Conservation (phyloP, 768 basidiomycete species). For the Gyrodon lividus region DNA sequence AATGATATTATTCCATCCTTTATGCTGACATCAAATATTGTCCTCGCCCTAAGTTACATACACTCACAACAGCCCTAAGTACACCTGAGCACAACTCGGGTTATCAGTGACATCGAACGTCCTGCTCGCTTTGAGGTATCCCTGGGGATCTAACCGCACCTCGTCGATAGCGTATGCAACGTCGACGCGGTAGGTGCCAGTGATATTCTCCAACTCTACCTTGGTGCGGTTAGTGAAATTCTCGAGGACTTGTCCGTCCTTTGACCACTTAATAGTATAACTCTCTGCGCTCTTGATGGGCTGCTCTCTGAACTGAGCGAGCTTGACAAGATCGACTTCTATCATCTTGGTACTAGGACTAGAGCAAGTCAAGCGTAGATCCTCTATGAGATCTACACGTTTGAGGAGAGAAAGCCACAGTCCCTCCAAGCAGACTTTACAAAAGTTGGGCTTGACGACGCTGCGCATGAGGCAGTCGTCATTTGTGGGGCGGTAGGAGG, state of each 20-base stretch:
- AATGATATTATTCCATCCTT: conserved; percentile 10
- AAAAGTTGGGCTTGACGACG: conserved; percentile 69
- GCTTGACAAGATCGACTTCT: conserved; percentile 53
- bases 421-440: conserved; percentile 70
- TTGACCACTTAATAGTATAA: conserved; percentile 58
- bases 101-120: conserved; percentile 8
- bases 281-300: conserved; percentile 38
- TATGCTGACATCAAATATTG: neutral
- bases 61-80: neutral
- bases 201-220: conserved; percentile 38
- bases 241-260: conserved; percentile 43
- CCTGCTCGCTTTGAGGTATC: conserved; percentile 27
- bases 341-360: conserved; percentile 34
- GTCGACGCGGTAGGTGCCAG: conserved; percentile 44
- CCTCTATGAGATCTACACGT: conserved; percentile 62
- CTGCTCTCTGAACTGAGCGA: conserved; percentile 53
- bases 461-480: conserved; percentile 81
- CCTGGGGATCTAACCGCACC: conserved; percentile 48
- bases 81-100: conserved; percentile 3
- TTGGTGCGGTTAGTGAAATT: conserved; percentile 51
- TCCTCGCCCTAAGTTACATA: neutral
- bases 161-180: conserved; percentile 57
- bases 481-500: conserved; percentile 78
- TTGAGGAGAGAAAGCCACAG: conserved; percentile 68
- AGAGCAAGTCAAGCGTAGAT: conserved; percentile 41